Conservation (phyloP, 495 filamentous ascomycete genomes). For the Rostrohypoxylon terebratum region DNA sequence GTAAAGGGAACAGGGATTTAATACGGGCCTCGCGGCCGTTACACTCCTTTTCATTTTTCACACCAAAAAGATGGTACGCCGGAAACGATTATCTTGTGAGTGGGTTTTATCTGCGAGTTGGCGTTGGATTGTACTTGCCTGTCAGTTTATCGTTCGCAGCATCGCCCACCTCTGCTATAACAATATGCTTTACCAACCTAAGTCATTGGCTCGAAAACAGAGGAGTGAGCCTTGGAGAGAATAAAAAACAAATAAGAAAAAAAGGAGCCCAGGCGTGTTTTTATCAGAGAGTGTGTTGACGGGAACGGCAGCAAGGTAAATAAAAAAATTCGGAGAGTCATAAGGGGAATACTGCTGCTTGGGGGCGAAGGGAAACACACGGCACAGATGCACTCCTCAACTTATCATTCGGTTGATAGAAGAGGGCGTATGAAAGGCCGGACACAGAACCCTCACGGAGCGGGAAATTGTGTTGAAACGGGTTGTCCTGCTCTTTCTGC, state of each 20-base stretch:
- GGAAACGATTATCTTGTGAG: slow-evolving; percentile 39
- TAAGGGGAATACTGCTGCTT: slow-evolving; percentile 29
- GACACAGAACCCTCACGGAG: slow-evolving; percentile 21
- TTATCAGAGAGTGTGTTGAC: slow-evolving; percentile 20
- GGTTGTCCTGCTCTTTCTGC: slow-evolving; percentile 41
- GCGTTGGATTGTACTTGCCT: slow-evolving; percentile 50
- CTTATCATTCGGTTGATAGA: slow-evolving; percentile 27
- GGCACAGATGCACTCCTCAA: slow-evolving; percentile 21
- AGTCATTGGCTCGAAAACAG: slow-evolving; percentile 24
- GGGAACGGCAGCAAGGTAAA: slow-evolving; percentile 23
- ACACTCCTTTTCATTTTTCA: slow-evolving; percentile 45
- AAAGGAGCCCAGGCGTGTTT: slow-evolving; percentile 28
- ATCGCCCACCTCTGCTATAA: slow-evolving; percentile 30
- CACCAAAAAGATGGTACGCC: slow-evolving; percentile 29
- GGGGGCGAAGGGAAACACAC: slow-evolving; percentile 25
- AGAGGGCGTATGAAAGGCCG: slow-evolving; percentile 37
- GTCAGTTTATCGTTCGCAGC: slow-evolving; percentile 34
- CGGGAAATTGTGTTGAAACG: slow-evolving; percentile 44
- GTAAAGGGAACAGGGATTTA: slow-evolving; percentile 46
- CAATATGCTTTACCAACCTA: slow-evolving; percentile 20
- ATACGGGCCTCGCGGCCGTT: slow-evolving; percentile 45
- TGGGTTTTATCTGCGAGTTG: slow-evolving; percentile 38
- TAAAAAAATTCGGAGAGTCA: slow-evolving; percentile 40
- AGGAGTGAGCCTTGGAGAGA: slow-evolving; percentile 34
- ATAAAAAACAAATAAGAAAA: slow-evolving; percentile 27